Evolutionary conservation across 2,329 filamentous ascomycete species (phyloP), one percentile per base, ranked within the genome.

Genomic region (Pseudogymnoascus pannorum): DNA sequence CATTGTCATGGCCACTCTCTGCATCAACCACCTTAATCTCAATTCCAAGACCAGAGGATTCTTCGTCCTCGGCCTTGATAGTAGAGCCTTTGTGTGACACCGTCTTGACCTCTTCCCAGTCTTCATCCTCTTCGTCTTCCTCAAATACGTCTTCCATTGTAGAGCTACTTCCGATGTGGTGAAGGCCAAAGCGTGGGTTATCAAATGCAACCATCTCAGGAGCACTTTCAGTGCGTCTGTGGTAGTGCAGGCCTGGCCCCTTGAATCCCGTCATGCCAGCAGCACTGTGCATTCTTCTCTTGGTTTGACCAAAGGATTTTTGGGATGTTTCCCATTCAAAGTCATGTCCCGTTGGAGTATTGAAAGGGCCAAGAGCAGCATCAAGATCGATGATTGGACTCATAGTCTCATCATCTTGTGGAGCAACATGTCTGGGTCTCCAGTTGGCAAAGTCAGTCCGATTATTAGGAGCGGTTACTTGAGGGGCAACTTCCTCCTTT

Each of bases 321-420:
- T 88, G 85, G 6, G 85, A 86, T 2, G 85, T 83, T 64, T 88
- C 85, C 81, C 87, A 88, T 63, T 87, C 85, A 2, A 82, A 77
- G 62, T 86, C 86, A 9, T 79, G 79, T 31, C 78, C 78, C 1
- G 86, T 77, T 24, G 89, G 89, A 0, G 92, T 96, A 69, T 95
- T 94, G 74, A 96, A 96, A 0, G 93, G 92, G 1, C 92, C 92
- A 1, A 97, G 81, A 24, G 93, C 94, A 16, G 92, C 93, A 75
- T 99, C 94, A 42, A 99, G 78, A 73, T 99, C 94, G 65, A 99
- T 95, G 73, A 97, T 88, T 6, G 89, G 87, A 69, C 86, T 90
- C 59, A 87, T 81, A 2, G 83, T 73, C 63, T 95, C 90, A 54
- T 87, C 84, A 7, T 84, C 79, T 2, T 73, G 73, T 42, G 67